These are phyloP conservation scores for Chaetomium sp. DNA, from an alignment of 2,329 filamentous ascomycete genomes.

Conservation along the genomic window DNA sequence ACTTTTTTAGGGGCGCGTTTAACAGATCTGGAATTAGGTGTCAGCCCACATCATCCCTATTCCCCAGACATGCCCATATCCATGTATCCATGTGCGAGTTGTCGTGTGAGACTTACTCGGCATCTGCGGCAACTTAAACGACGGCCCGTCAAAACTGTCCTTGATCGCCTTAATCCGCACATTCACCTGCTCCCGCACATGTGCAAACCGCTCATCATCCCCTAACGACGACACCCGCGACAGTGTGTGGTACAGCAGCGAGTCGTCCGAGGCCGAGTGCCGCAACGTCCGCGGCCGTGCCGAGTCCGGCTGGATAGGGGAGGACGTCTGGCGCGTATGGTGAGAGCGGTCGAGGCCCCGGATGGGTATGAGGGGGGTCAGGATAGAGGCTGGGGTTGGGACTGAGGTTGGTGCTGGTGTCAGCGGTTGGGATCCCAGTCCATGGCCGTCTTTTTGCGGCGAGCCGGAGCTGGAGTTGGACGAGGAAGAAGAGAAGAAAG, in stretches of 20 bases:
- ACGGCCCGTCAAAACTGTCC: conserved; percentile 76
- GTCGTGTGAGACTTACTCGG: conserved; percentile 32
- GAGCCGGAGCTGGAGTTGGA: conserved; percentile 22
- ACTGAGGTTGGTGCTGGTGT: not conserved
- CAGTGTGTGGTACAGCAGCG: conserved; percentile 65
- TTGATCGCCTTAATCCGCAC: conserved; percentile 83
- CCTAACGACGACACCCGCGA: conserved; percentile 78
- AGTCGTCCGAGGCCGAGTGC: conserved; percentile 68
- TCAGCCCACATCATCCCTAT: not conserved
- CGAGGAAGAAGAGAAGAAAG: conserved; percentile 32
- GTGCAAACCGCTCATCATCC: conserved; percentile 72
- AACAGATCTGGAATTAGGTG: conserved; percentile 18
- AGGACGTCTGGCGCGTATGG: too few relatives aligned
- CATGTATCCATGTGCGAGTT: not conserved
- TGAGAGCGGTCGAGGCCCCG: not conserved
- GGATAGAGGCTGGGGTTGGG: not conserved
- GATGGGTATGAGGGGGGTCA: conserved; percentile 2
- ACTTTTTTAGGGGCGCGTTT: conserved; percentile 27
- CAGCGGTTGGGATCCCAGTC: conserved; percentile 13
- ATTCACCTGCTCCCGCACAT: conserved; percentile 80
- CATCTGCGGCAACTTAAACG: conserved; percentile 62
- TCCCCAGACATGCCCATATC: not conserved
- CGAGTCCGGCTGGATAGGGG: conserved; percentile 14
- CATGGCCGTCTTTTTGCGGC: conserved; percentile 23
- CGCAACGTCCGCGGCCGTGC: conserved; percentile 37